Conservation (phyloP, 768 basidiomycete species). For the Xerocomellus amylosporus region DNA sequence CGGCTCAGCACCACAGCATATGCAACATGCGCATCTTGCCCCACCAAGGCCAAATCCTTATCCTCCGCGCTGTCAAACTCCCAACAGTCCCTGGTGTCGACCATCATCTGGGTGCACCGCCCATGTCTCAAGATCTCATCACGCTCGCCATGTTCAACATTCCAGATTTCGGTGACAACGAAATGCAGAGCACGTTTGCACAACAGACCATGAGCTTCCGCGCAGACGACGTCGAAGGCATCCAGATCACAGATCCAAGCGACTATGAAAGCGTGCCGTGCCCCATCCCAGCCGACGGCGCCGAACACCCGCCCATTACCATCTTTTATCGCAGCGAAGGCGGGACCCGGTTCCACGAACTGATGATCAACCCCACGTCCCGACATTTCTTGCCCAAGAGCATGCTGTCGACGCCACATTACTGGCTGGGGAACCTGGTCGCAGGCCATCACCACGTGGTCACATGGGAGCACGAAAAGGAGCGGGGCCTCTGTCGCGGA, state of each 20-base stretch:
- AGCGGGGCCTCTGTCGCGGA: slow-evolving; percentile 23
- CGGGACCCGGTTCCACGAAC: slow-evolving; percentile 28
- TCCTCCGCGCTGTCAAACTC: slow-evolving; percentile 44
- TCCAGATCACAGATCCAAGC: slow-evolving; percentile 33
- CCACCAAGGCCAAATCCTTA: slow-evolving; percentile 48
- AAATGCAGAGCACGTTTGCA: slow-evolving; percentile 25
- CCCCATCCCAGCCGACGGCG: slow-evolving; percentile 17
- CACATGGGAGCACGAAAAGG: slow-evolving; percentile 27
- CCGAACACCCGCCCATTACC: slow-evolving; percentile 32
- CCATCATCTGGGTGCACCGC: slow-evolving; percentile 12
- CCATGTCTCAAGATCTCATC: slow-evolving; percentile 26
- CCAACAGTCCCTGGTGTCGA: slow-evolving; percentile 2
- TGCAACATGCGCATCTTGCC: slow-evolving; percentile 52
- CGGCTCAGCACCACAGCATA: slow-evolving; percentile 44
- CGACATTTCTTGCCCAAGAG: slow-evolving; percentile 22
- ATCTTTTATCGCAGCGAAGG: slow-evolving; percentile 34
- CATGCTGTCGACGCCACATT: slow-evolving; percentile 27
- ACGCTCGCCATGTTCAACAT: slow-evolving; percentile 32
- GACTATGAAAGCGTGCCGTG: slow-evolving; percentile 20
- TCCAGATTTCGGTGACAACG: slow-evolving; percentile 30
- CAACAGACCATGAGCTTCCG: slow-evolving; percentile 31
- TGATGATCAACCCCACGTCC: slow-evolving; percentile 28
- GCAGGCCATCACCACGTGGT: slow-evolving; percentile 26
- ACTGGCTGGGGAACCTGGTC: slow-evolving; percentile 27
- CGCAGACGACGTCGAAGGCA: slow-evolving; percentile 34